Evolutionary conservation across 2,329 filamentous ascomycete genomes (phyloP), one percentile per base, ranked within the genome.

Genomic region (Paraconiothyrium sp.): DNA sequence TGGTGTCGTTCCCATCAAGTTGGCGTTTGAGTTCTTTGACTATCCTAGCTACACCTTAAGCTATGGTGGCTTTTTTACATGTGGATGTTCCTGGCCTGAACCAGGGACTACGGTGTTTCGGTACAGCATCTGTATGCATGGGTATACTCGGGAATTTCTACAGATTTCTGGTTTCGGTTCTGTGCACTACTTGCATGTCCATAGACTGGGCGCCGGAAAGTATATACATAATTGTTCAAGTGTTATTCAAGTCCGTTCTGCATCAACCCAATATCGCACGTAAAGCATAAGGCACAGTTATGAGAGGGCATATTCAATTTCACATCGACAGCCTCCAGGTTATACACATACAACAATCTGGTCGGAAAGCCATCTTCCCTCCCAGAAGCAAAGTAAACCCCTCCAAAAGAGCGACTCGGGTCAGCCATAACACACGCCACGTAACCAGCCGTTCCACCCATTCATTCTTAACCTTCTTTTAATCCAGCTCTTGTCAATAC

Each of bases 261-360:
- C 27, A 30, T 30, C 4, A 30, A 4, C 2, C 27, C 27, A 30
- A 30, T 30, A 30, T 30, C 27, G 2, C 27, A 30, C 6, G 6
- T 30, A 6, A 30, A 41, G 4, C 14, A 16, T n/a, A 41, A 4
- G 13, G 43, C 30, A 52, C 49, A 20, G 32, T 1, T 2, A 32
- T 54, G 60, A 66, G 69, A 65, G 66, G 51, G 64, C 60, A 30
- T 48, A 47, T 72, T 72, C 58, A 67, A 68, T 73, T 72, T 65
- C 22, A 63, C 68, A 67, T 65, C 58, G 64, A 72, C 65, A 67
- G 69, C 64, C 70, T 67, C 67, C 66, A 67, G 64, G 52, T 13
- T 51, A 64, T 57, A 58, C 30, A 55, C 52, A 57, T 41, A 39
- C 27, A n/a, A 44, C 63, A 67, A 55, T 63, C 59, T 67, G 57